Evolutionary conservation across 495 filamentous ascomycete species (phyloP), one percentile per base, ranked within the genome.

Genomic region (Hypoxylon intermedium): DNA sequence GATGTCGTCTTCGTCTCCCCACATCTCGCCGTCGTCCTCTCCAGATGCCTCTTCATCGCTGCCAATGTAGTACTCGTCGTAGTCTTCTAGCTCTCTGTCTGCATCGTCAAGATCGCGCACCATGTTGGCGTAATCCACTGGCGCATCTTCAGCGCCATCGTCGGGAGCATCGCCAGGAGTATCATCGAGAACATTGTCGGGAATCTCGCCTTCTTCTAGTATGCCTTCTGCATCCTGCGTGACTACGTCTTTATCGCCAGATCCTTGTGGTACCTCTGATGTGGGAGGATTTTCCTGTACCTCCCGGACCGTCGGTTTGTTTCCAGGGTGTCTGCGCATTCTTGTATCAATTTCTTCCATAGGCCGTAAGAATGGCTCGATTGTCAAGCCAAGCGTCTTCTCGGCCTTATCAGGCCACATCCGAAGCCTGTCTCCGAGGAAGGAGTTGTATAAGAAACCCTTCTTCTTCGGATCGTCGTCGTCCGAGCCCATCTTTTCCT

Each of bases 401-500:
- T 71, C 68, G 3, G 40, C 43, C 12, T 59, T 56, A 20, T 71
- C 68, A 0, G 68, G 65, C 42, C 55, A 71, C 15, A 51, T 26
- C 4, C 37, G 53, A 9, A 71, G 37, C 33, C 56, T 63, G 0
- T 59, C 60, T 5, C 53, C 61, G 1, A 71, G 52, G 26, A 71
- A 71, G 6, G 51, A 58, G 26, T 71, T 64, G 53, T 71, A 71
- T 23, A 71, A 38, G 16, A 58, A 68, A 9, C 68, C 68, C n/a
- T 53, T 51, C 36, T 64, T 71, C 24, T 49, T 61, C 11, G 63
- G 60, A 26, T 75, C 88, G 16, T 87, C 82, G 18, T 70, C 69
- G 53, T 90, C 83, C 7, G 70, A 74, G 16, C 83, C 67, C 30
- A 66, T 68, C 44, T 78, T 75, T 38, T 71, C 63, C 58, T 73